These are phyloP conservation scores for Lithospermum erythrorhizon DNA, from an alignment of 257 asterid species.

Conservation along the genomic window DNA sequence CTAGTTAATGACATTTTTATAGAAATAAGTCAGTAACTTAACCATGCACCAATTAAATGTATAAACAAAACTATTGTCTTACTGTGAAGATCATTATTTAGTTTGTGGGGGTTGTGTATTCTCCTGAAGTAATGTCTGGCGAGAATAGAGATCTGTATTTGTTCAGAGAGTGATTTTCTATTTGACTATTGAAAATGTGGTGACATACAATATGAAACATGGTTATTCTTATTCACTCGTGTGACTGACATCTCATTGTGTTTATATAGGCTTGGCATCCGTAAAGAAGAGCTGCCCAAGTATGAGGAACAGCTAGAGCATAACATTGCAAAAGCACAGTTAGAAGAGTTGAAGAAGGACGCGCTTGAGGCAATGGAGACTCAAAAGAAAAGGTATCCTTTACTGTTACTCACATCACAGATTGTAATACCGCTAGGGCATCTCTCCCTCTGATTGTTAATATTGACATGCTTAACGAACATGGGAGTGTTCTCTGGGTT, in stretches of 20 bases:
- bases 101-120: no score
- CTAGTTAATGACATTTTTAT: not conserved
- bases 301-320: slow-evolving; percentile 79
- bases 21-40: no score
- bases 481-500: not conserved
- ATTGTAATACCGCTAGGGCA: not conserved
- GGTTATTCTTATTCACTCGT: no score
- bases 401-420: not conserved
- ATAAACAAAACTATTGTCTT: no score
- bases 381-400: slow-evolving; percentile 64
- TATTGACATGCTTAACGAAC: not conserved
- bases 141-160: no score
- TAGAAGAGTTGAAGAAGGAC: slow-evolving; percentile 80
- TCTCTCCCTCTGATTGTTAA: not conserved
- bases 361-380: slow-evolving; percentile 88
- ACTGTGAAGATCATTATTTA: no score
- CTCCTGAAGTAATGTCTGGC: no score
- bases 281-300: slow-evolving; percentile 69
- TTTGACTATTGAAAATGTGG: no score
- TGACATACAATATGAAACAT: not conserved
- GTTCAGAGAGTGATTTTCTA: no score
- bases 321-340: slow-evolving; percentile 79
- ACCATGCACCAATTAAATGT: no score
- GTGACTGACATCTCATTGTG: not conserved
- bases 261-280: slow-evolving; percentile 65